phyloP scores from a whole-genome alignment of 768 basidiomycete genomes.

The Boletus eberwhitei region DNA sequence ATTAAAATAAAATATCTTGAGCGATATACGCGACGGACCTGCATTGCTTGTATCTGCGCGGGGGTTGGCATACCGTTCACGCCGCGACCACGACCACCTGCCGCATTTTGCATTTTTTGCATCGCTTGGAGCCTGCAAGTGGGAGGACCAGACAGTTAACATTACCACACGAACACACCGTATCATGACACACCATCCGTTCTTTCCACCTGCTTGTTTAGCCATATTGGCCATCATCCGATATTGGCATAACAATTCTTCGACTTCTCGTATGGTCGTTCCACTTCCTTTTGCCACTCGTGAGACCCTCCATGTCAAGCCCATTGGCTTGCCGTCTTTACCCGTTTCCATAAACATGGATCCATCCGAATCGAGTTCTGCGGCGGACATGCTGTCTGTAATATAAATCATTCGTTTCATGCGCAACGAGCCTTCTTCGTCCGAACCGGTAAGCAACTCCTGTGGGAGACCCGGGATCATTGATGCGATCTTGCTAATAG shows the following conservation, averaged over 20 bases:
- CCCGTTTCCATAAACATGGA: conserved; percentile 81
- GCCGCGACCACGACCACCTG: conserved; percentile 83
- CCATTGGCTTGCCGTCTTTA: conserved; percentile 79
- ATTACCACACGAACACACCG: not conserved
- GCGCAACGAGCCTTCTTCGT: conserved; percentile 85
- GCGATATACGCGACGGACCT: conserved; percentile 46
- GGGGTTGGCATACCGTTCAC: conserved; percentile 87
- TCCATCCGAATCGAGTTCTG: conserved; percentile 94
- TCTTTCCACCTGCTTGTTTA: conserved; percentile 96
- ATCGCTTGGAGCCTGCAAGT: conserved; percentile 68
- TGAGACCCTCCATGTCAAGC: conserved; percentile 87
- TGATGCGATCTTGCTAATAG: conserved; percentile 94
- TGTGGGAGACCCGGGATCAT: conserved; percentile 98
- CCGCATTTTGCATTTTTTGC: conserved; percentile 90
- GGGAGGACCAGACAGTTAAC: conserved; percentile 3
- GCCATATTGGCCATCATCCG: conserved; percentile 99
- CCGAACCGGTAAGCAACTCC: conserved; percentile 85
- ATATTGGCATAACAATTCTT: conserved; percentile 94
- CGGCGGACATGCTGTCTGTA: conserved; percentile 94
- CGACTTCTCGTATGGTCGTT: conserved; percentile 95
- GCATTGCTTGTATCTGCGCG: conserved; percentile 92
- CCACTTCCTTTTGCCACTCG: conserved; percentile 93
- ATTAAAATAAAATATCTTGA: conserved; percentile 2
- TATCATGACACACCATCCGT: conserved; percentile 66
- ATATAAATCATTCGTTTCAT: conserved; percentile 99